Base-by-base conservation (phyloP, 148 eudicot species). In the Oxyria digyna region DNA sequence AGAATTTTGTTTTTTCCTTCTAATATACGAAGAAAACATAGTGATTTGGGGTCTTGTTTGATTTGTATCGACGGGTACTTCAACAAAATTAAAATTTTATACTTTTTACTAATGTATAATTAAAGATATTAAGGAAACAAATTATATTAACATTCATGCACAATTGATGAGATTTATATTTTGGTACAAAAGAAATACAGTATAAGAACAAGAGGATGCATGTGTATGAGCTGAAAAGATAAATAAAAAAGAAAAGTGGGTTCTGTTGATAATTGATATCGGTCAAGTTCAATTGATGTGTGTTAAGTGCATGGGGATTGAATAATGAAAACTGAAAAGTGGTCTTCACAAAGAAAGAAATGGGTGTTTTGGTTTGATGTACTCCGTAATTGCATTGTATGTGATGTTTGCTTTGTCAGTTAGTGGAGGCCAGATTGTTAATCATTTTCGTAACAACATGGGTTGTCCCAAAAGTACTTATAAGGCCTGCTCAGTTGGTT, bases 151-250 rank as follows among this genome's bases (percentile, higher is more conserved):
- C n/a, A n/a, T n/a, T n/a, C n/a, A n/a, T n/a, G n/a, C n/a, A n/a
- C n/a, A n/a, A n/a, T n/a, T n/a, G n/a, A n/a, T n/a, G n/a, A n/a
- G n/a, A n/a, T n/a, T n/a, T n/a, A n/a, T n/a, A n/a, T n/a, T n/a
- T n/a, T n/a, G n/a, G n/a, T n/a, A n/a, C n/a, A n/a, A n/a, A n/a
- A n/a, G n/a, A n/a, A n/a, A n/a, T n/a, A n/a, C n/a, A n/a, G n/a
- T n/a, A n/a, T n/a, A n/a, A n/a, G n/a, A n/a, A n/a, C n/a, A n/a
- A n/a, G 23, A 73, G 18, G 73, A 14, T 27, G 82, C 82, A 79
- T 75, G 82, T 74, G 77, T 72, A 75, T 69, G 69, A 73, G 45
- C 76, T 73, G 76, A 77, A 77, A 77, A 77, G 71, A 35, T 27
- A 12, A 14, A 15, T 5, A 57, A 62, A 73, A 66, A 50, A 72